A percentile compares a stretch with the other conserved stretches of the same genome.
Conservation (phyloP, 345 rosid genomes). For the Hevea brasiliensis region DNA sequence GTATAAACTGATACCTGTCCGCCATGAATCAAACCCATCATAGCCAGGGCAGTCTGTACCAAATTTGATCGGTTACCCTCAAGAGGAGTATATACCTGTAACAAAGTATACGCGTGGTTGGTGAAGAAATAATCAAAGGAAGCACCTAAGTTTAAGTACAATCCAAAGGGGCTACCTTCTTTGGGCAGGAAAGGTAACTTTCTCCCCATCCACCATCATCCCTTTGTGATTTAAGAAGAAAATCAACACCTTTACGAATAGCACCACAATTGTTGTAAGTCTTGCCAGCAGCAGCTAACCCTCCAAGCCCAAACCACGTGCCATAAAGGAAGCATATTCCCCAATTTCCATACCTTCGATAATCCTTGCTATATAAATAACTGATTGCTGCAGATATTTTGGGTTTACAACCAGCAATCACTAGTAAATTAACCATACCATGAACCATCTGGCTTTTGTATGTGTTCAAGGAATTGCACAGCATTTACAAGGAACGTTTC, state of each 20-base stretch:
- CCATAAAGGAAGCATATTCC: slow-evolving; percentile 29
- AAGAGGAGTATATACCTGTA: slow-evolving; percentile 18
- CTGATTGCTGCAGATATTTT: too few species aligned
- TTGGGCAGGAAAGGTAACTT: slow-evolving; percentile 27
- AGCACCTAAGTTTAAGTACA: too few species aligned
- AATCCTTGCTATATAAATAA: neutral
- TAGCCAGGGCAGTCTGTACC: slow-evolving; percentile 24
- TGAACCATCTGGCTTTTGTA: slow-evolving; percentile 26
- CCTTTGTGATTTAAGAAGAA: slow-evolving; percentile 19
- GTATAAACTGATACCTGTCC: slow-evolving; percentile 20
- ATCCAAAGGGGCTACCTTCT: slow-evolving; percentile 6
- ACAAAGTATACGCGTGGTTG: too few species aligned
- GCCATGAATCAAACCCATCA: slow-evolving; percentile 27
- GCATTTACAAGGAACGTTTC: slow-evolving; percentile 17
- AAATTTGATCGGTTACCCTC: slow-evolving; percentile 20
- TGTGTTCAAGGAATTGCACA: slow-evolving; percentile 10
- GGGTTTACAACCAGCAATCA: neutral
- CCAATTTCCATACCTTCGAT: slow-evolving; percentile 30
- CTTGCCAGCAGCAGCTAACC: slow-evolving; percentile 26
- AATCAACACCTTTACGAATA: slow-evolving; percentile 18
- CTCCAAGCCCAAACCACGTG: slow-evolving; percentile 25
- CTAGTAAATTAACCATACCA: slow-evolving; percentile 9
- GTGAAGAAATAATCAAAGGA: too few species aligned
- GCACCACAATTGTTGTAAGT: slow-evolving; percentile 16
- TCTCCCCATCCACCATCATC: slow-evolving; percentile 32